Conservation (phyloP, 75 land plant genomes). For the Cunninghamia lanceolata region DNA sequence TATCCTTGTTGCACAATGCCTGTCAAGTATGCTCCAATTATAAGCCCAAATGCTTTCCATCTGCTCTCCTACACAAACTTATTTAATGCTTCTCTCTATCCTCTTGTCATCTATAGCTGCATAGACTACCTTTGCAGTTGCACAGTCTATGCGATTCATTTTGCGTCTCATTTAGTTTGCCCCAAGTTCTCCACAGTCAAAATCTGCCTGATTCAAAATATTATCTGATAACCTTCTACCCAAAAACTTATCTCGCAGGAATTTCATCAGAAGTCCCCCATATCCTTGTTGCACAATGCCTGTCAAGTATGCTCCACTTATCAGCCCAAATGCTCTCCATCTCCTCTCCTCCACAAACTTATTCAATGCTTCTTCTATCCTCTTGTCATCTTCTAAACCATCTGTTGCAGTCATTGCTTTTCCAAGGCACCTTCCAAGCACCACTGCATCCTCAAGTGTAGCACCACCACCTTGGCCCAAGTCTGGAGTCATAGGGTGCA, state of each 20-base stretch:
- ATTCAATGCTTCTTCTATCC: slow-evolving; percentile 16
- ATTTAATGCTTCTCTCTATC: slow-evolving; percentile 17
- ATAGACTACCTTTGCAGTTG: too few species aligned
- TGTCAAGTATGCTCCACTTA: slow-evolving; percentile 26
- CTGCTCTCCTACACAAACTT: slow-evolving; percentile 20
- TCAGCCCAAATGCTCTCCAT: slow-evolving; percentile 43
- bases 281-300: slow-evolving; percentile 36
- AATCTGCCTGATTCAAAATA: slow-evolving; percentile 24
- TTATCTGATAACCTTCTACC: slow-evolving; percentile 12
- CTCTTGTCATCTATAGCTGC: neutral
- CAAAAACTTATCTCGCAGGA: slow-evolving; percentile 39
- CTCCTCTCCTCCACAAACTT: slow-evolving; percentile 39
- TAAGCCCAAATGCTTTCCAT: slow-evolving; percentile 8
- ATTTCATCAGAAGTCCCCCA: slow-evolving; percentile 19
- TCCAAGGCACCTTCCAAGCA: slow-evolving; percentile 39
- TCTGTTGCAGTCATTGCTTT: neutral
- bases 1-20: slow-evolving; percentile 28
- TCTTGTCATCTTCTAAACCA: slow-evolving; percentile 9
- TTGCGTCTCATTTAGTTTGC: neutral
- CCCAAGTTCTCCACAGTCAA: slow-evolving; percentile 47
- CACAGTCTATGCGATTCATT: neutral
- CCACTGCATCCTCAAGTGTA: slow-evolving; percentile 57
- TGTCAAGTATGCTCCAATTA: slow-evolving; percentile 13
- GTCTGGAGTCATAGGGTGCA: slow-evolving; percentile 56
- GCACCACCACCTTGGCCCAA: slow-evolving; percentile 61